These are phyloP conservation scores for Neofusicoccum ribis DNA, from an alignment of 2,329 filamentous ascomycete species.

Conservation along the genomic window DNA sequence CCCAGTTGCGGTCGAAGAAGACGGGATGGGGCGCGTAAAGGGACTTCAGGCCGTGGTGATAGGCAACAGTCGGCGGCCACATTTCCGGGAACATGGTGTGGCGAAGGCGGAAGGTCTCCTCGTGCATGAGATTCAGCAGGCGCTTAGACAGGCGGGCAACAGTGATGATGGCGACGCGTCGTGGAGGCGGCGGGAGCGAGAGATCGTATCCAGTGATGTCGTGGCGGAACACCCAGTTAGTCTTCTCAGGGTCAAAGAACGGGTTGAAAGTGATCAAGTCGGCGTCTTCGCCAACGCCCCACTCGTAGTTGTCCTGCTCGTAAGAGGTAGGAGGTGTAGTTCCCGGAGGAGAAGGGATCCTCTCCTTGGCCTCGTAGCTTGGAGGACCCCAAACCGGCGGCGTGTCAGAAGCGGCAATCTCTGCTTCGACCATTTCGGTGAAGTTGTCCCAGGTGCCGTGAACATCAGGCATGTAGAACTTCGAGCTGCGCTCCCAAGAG, in stretches of 20 bases:
- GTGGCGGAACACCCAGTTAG: conserved; percentile 70
- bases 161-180: conserved; percentile 75
- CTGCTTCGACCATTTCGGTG: conserved; percentile 56
- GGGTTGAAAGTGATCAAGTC: conserved; percentile 74
- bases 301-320: conserved; percentile 66
- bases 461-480: conserved; percentile 69
- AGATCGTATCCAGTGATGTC: conserved; percentile 68
- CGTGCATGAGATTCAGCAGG: conserved; percentile 74
- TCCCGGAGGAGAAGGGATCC: conserved; percentile 62
- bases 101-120: conserved; percentile 70
- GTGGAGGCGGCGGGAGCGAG: conserved; percentile 59
- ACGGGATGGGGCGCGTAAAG: conserved; percentile 78
- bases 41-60: conserved; percentile 77
- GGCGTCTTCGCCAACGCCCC: conserved; percentile 75
- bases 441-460: conserved; percentile 71
- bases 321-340: conserved; percentile 62
- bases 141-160: conserved; percentile 72
- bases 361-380: conserved; percentile 38
- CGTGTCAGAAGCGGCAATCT: conserved; percentile 50
- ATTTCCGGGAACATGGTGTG: conserved; percentile 77
- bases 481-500: conserved; percentile 71
- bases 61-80: conserved; percentile 70
- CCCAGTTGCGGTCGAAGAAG: conserved; percentile 76
- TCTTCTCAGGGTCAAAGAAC: conserved; percentile 74
- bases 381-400: conserved; percentile 66